Evolutionary conservation across 169 alveolate species (phyloP), one percentile per base, ranked within the genome.

Genomic region (Plasmodium sp.): DNA sequence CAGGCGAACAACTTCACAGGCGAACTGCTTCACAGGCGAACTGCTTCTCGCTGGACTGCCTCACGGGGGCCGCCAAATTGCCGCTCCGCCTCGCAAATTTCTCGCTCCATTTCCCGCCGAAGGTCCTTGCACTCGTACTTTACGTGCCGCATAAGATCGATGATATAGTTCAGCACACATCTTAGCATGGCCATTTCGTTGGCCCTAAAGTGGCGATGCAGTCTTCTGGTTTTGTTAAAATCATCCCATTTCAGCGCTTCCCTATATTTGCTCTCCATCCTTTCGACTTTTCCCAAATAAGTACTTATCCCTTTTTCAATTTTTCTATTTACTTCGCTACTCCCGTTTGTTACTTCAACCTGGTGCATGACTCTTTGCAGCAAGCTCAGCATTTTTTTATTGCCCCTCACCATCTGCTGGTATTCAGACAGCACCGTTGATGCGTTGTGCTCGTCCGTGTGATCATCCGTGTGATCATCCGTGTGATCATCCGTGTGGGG

Each of bases 81-180:
- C 22, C 18, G 27, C 73, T 84, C 45, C 39, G 71, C 48, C 31
- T 67, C 83, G 16, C 10, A n/a, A 43, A 84, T 84, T 62, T 67
- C 39, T 71, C 75, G 41, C 51, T 84, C 39, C 18, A 84, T 71
- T 71, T 84, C 56, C 51, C 36, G 71, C 31, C 75, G 43, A 5
- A 84, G 34, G 16, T 34, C 92, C 41, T 39, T 62, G 71, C 54
- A 84, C 51, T 84, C 83, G 16, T 18, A 34, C 51, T 84, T 84
- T 12, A 84, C 73, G 45, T 62, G 48, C 22, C 16, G 43, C 92
- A 84, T 84, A 4, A 84, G 73, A 12, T 84, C 83, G 36, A 84
- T 67, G 16, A 84, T 51, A 67, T 71, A 84, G 12, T 36, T 27
- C 27, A 71, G 73, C 43, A 84, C 73, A 84, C 73, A 22, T 18